Base-by-base conservation (phyloP, 73 alveolate genomes). In the Blepharisma stoltei region DNA sequence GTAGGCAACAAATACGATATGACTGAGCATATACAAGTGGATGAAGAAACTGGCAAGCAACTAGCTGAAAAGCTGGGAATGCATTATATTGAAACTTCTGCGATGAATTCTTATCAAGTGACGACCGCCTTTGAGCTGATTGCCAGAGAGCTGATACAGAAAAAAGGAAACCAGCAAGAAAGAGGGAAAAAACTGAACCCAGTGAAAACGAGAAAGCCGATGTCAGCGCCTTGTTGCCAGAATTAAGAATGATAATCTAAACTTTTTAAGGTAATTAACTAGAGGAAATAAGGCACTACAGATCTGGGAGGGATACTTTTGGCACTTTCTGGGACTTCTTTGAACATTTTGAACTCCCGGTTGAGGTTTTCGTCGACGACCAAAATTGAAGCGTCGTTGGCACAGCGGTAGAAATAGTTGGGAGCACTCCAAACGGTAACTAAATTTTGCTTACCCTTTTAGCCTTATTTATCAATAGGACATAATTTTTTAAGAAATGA, bases 351-450 rank as follows among this genome's bases (percentile, higher is more conserved):
- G 86, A 90, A 95, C 52, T 90, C 81, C 55, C 83, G 82, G 60
- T 81, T 82, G 50, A 93, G 88, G 75, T 93, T 89, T 78, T 91
- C 98, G 79, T 93, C 99, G 47, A 95, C 68, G 70, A 93, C 96
- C 46, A 95, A 78, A 23, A 95, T 95, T 6, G 99, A 94, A 67
- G 99, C 99, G 6, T 89, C 96, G 85, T 95, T 95, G 68, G 97
- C 95, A 46, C 95, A 90, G 83, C 96, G 78, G 81, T 90, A 90
- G 45, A 97, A 90, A 85, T 93, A 93, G 87, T 95, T 95, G 9
- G 98, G 98, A 7, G 98, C 99, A 9, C 97, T 87, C 99, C 99
- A 95, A 6, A 95, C 96, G 27, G 99, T 95, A 18, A 92, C 99
- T 70, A 93, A 78, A 50, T 88, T 90, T 66, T 91, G 54, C 6